phyloP scores from a whole-genome alignment of 1,284 basidiomycete species.

The Tilletia indica region DNA sequence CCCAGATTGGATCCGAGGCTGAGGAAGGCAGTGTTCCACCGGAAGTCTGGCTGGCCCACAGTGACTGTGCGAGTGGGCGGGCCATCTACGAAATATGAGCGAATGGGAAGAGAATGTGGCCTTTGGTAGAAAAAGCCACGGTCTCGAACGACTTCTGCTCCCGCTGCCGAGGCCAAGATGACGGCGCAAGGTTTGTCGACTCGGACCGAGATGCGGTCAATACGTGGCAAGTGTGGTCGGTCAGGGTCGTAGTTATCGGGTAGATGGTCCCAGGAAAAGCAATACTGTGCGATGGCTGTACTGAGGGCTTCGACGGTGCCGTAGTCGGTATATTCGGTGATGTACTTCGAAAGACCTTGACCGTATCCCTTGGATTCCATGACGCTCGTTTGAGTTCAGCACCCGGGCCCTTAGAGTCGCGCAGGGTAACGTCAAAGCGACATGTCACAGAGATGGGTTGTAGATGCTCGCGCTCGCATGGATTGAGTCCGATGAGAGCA shows the following conservation, averaged over 20 bases:
- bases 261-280: slow-evolving; percentile 40
- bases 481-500: slow-evolving; percentile 71
- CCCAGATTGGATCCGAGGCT: slow-evolving; percentile 83
- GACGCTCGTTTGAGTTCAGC: slow-evolving; percentile 5
- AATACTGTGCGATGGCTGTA: slow-evolving; percentile 65
- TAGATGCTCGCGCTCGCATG: slow-evolving; percentile 68
- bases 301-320: slow-evolving; percentile 74
- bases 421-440: slow-evolving; percentile 58
- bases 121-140: slow-evolving; percentile 54
- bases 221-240: neutral
- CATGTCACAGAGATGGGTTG: slow-evolving; percentile 65
- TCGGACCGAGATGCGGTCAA: slow-evolving; percentile 59
- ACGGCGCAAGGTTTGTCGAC: slow-evolving; percentile 75
- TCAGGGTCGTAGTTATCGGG: neutral
- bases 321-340: slow-evolving; percentile 62
- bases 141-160: slow-evolving; percentile 65
- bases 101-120: slow-evolving; percentile 12
- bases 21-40: slow-evolving; percentile 5
- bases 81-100: neutral
- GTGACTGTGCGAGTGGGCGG: too few relatives aligned
- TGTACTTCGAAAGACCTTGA: slow-evolving; percentile 47
- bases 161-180: slow-evolving; percentile 67
- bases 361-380: neutral
- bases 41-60: neutral
- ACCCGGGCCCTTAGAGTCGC: slow-evolving; percentile 53